phyloP scores from a whole-genome alignment of 495 filamentous ascomycete genomes.

The Chaetomium cochliodes region DNA sequence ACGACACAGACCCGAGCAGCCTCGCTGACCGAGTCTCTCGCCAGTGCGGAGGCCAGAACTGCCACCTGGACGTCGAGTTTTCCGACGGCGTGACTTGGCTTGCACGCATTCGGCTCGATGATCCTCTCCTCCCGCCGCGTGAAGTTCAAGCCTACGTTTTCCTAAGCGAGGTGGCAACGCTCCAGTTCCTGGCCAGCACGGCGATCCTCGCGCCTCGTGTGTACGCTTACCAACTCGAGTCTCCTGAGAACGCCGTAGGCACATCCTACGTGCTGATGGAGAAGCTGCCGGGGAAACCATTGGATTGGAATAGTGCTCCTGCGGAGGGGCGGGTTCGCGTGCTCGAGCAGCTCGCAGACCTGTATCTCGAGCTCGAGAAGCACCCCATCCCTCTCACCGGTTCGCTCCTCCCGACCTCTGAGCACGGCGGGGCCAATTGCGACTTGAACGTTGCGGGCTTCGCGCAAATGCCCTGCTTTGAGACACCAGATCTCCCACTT shows the following conservation, averaged over 20 bases:
- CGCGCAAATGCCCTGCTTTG: too few species aligned
- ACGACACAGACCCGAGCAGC: too few species aligned
- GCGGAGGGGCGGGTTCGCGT: constrained; percentile 37
- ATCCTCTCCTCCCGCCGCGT: constrained; percentile 19
- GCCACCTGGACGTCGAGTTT: constrained; percentile 31
- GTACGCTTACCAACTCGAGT: constrained; percentile 24
- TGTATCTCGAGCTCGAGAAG: constrained; percentile 42
- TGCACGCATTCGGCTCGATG: constrained; percentile 27
- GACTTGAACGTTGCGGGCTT: too few species aligned
- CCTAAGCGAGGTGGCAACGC: constrained; percentile 42
- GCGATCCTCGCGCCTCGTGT: constrained; percentile 34
- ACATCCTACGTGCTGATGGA: constrained; percentile 42
- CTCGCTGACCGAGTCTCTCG: too few species aligned
- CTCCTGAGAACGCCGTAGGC: constrained; percentile 35
- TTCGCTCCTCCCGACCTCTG: constrained; percentile 31
- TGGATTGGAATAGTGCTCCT: constrained; percentile 33
- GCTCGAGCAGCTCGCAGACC: constrained; percentile 42
- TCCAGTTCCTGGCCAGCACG: constrained; percentile 39
- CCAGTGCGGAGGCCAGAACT: constrained; percentile 22
- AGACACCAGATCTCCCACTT: too few species aligned
- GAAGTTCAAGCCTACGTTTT: constrained; percentile 28
- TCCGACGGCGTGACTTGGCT: constrained; percentile 37
- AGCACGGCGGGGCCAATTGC: constrained; percentile 19
- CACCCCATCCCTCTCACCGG: constrained; percentile 37
- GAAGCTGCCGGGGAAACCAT: constrained; percentile 38